Evolutionary conservation across 306 rosid species (phyloP).

Genomic region (Erythrophleum fordii): DNA sequence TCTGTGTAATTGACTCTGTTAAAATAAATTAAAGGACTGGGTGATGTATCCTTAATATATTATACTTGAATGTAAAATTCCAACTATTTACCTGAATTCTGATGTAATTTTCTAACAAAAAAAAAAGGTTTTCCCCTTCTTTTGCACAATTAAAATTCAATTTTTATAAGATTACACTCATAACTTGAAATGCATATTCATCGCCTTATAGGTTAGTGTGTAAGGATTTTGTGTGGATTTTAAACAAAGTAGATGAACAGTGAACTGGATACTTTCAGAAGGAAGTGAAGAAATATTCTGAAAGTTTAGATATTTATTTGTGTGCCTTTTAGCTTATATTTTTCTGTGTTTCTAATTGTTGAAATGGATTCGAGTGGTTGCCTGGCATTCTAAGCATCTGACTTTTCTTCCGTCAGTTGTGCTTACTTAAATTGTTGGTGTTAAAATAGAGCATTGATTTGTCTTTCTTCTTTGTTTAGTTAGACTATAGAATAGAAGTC

Average conservation of each 20-base stretch:
- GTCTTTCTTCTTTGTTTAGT: too few species aligned
- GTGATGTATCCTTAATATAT: constrained; percentile 9
- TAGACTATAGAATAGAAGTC: too few species aligned
- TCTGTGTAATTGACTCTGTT: background rate
- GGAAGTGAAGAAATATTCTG: background rate
- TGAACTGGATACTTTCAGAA: constrained; percentile 8
- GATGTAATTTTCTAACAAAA: background rate
- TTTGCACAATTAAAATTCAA: background rate
- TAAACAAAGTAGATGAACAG: constrained; percentile 5
- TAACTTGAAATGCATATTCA: background rate
- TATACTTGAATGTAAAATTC: background rate
- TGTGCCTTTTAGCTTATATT: background rate
- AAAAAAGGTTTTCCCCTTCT: background rate
- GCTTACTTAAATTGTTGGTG: constrained; percentile 8
- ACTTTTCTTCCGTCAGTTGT: background rate
- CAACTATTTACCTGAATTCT: background rate
- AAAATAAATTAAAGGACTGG: background rate
- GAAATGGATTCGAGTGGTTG: background rate
- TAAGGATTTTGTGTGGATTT: constrained; percentile 12
- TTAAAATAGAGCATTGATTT: too few species aligned
- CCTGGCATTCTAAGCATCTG: background rate
- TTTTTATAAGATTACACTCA: background rate
- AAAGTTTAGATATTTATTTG: background rate
- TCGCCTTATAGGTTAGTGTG: background rate
- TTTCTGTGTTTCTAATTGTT: background rate